phyloP scores from a whole-genome alignment of 2,329 filamentous ascomycete species.

The Aspergillus quadricinctus region DNA sequence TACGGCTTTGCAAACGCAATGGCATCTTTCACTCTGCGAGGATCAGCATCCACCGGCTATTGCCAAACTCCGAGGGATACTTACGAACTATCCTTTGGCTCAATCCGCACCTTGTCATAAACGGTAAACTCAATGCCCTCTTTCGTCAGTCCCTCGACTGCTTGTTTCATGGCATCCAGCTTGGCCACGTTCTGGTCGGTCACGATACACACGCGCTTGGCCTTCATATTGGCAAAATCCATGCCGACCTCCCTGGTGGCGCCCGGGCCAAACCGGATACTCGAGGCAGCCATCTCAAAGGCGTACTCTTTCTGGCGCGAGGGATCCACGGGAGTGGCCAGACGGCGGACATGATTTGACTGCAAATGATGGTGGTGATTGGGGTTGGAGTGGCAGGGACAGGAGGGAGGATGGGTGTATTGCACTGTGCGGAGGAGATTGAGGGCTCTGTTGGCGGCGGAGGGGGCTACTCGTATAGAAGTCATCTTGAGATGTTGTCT shows the following conservation, averaged over 20 bases:
- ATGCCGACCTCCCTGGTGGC: slow-evolving; percentile 95
- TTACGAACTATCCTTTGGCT: slow-evolving; percentile 91
- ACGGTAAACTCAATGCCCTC: slow-evolving; percentile 79
- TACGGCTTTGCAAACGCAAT: slow-evolving; percentile 82
- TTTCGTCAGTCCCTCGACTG: slow-evolving; percentile 69
- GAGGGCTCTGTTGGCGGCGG: slow-evolving; percentile 46
- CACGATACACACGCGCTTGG: slow-evolving; percentile 83
- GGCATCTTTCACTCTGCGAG: slow-evolving; percentile 71
- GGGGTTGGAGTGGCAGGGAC: slow-evolving; percentile 90
- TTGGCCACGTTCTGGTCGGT: slow-evolving; percentile 79
- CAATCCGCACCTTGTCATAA: slow-evolving; percentile 74
- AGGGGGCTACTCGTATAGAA: slow-evolving; percentile 42
- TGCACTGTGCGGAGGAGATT: slow-evolving; percentile 81
- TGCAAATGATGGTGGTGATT: slow-evolving; percentile 71
- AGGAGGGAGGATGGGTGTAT: slow-evolving; percentile 79
- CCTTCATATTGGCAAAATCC: slow-evolving; percentile 90
- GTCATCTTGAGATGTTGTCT: slow-evolving; percentile 4
- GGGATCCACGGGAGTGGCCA: slow-evolving; percentile 73
- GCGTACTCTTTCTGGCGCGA: slow-evolving; percentile 87
- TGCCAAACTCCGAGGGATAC: no score
- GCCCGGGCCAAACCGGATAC: slow-evolving; percentile 89
- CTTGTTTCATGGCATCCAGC: slow-evolving; percentile 85
- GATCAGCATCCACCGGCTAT: no score
- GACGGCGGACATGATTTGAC: slow-evolving; percentile 53
- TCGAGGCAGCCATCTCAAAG: slow-evolving; percentile 96